Evolutionary conservation across 148 eudicot species (phyloP), one percentile per base, ranked within the genome.

Genomic region (Rhododendron simsii): DNA sequence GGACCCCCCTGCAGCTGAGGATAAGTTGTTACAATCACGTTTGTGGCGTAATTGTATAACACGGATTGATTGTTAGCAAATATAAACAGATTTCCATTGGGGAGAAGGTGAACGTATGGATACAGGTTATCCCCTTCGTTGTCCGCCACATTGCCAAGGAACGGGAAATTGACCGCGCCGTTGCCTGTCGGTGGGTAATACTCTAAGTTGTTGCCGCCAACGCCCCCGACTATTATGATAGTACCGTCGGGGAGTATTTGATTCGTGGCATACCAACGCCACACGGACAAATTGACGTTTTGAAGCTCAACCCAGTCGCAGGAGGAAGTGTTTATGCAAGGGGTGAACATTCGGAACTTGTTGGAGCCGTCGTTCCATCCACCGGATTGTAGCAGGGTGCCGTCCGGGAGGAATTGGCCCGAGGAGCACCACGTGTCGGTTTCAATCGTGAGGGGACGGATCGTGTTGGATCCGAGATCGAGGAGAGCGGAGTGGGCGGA

Each of bases 271-370:
- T 59, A 59, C 65, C 65, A 59, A 20, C 99, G 87, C 0, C 96
- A 95, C 0, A 89, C 55, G 0, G 85, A 65, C 37, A 96, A 92
- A 21, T 48, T 88, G 21, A 88, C 89, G 74, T 92, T 92, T 78
- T 85, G 73, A 28, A 95, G 85, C 88, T 96, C 99, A 35, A 88
- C 89, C 99, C 99, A 96, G 59, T 96, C 98, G 73, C 99, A 96
- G 61, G 55, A 8, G 16, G 26, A 23, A 0, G 89, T 84, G 83
- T 93, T 84, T 21, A 88, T 84, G 23, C 99, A 96, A 0, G 99
- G 98, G 1, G 57, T 33, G 88, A 96, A 94, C 59, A 90, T 91
- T 0, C 99, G 90, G 73, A 96, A 89, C 78, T 94, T 95, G 12
- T 80, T 87, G 69, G 84, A 87, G 8, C 99, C 99, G 47, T 92